Percentiles rank a stretch among this genome's conserved stretches.
These are phyloP conservation scores for Neonectria sp. DNA, from an alignment of 2,329 filamentous ascomycete genomes.

Conservation along the genomic window DNA sequence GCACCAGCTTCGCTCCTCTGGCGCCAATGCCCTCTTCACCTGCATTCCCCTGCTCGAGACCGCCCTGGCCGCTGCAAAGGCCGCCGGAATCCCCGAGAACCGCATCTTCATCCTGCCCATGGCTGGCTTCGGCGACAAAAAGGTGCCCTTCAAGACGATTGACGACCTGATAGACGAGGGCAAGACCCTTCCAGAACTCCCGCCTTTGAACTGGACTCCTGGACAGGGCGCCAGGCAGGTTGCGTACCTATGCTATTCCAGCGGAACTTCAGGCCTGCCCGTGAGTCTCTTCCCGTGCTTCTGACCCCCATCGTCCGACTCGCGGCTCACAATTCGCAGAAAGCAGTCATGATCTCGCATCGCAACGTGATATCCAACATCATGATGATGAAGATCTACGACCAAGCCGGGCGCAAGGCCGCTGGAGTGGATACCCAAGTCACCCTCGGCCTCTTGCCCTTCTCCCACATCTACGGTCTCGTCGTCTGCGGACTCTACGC, in stretches of 20 bases:
- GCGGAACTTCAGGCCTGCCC: constrained; percentile 84
- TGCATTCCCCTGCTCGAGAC: constrained; percentile 76
- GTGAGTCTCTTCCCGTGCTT: constrained; percentile 58
- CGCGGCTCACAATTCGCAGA: constrained; percentile 59
- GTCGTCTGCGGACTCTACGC: constrained; percentile 67
- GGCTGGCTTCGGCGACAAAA: constrained; percentile 66
- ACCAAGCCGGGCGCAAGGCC: constrained; percentile 55
- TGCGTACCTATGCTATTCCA: constrained; percentile 85
- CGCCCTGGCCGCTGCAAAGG: constrained; percentile 75
- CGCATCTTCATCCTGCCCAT: constrained; percentile 80
- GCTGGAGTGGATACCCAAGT: constrained; percentile 59
- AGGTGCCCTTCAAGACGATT: constrained; percentile 73
- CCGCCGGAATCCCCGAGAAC: constrained; percentile 73
- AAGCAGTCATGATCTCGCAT: constrained; percentile 89
- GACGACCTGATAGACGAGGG: constrained; percentile 77
- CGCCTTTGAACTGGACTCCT: constrained; percentile 71
- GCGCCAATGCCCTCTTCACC: constrained; percentile 80
- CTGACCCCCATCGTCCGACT: background rate
- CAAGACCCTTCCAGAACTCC: constrained; percentile 64
- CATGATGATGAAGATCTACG: constrained; percentile 70
- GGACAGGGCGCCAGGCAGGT: constrained; percentile 78
- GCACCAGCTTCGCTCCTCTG: constrained; percentile 79
- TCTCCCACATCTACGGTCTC: constrained; percentile 87
- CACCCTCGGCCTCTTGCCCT: constrained; percentile 79
- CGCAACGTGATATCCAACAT: constrained; percentile 84